Percentiles rank a stretch among this genome's conserved stretches.
Conservation (phyloP, 495 filamentous ascomycete genomes). For the Aspergillus taichungensis region DNA sequence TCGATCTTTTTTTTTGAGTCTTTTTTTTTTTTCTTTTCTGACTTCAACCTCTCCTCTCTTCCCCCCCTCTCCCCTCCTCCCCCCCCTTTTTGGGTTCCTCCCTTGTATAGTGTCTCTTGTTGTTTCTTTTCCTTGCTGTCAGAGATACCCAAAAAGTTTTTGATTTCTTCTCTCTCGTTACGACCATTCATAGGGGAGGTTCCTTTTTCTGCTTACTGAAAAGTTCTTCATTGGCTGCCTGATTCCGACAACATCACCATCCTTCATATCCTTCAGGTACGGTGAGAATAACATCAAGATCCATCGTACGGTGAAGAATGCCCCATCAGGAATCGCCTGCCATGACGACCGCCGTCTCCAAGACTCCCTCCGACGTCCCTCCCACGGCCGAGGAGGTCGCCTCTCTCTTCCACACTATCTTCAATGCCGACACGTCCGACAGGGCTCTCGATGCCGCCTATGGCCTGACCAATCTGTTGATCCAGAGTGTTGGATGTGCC, state of each 20-base stretch:
- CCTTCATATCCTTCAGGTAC: too few relatives aligned
- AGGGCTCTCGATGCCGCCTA: conserved; percentile 83
- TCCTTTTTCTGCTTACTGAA: too few relatives aligned
- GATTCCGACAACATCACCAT: too few relatives aligned
- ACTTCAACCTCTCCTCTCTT: not conserved
- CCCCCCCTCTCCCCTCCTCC: conserved; percentile 1
- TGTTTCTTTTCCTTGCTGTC: conserved; percentile 1
- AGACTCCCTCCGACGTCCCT: conserved; percentile 43
- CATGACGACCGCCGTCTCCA: conserved; percentile 54
- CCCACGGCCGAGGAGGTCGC: conserved; percentile 66
- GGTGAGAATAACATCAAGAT: not conserved
- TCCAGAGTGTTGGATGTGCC: conserved; percentile 68
- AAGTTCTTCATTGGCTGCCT: not conserved
- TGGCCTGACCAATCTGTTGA: conserved; percentile 66
- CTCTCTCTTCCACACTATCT: conserved; percentile 63
- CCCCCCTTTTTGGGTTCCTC: conserved; percentile 1
- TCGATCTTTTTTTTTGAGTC: conserved; percentile 5
- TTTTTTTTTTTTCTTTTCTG: conserved; percentile 2
- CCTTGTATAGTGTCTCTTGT: conserved; percentile 9
- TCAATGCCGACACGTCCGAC: conserved; percentile 73
- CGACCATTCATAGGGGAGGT: too few relatives aligned
- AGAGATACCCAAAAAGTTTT: not conserved
- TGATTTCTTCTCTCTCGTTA: not conserved
- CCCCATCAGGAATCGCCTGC: conserved; percentile 53
- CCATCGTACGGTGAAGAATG: conserved; percentile 38